Base-by-base conservation (phyloP, 2,329 filamentous ascomycete species). In the Penicillium paneum region DNA sequence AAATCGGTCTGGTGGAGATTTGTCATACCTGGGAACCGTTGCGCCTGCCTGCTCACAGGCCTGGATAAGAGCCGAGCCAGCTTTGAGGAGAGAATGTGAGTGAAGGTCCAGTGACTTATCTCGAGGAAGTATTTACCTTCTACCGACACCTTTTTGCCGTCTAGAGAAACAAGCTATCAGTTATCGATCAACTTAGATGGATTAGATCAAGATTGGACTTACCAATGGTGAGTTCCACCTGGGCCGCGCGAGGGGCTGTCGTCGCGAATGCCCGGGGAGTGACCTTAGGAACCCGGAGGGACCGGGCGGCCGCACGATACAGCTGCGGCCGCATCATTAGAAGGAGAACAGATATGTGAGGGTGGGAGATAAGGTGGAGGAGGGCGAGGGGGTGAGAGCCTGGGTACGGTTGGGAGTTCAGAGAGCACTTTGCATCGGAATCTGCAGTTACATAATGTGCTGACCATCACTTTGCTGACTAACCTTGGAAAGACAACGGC, bases 141-240 rank as follows among this genome's bases (percentile, higher is more conserved):
- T 75, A 99, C 91, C 60, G 91, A 96, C 53, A 99, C 88, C 79
- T 97, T 96, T 82, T 96, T 96, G 73, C 93, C 94, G 85, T 99
- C 93, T 92, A 72, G 41, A 64, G 59, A 59, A 63, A 55, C 24
- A 36, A 21, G 60, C 26, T 35, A 67, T 78, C 66, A 78, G 45
- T 73, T 60, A 52, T 39, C 7, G 49, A 41, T 76, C 79, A 80
- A 70, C 86, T 92, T 75, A 91, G 81, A 81, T 91, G 17, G 12
- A 40, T 8, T 26, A 42, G 19, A 48, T 32, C 12, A 17, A 28
- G 29, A 24, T 50, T 49, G 43, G 52, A 77, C 84, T 71, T 78
- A 95, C 90, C 91, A 81, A 97, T 86, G 71, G 93, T 99, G 76
- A 99, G 85, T 83, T 97, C 91, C 71, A 99, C 92, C 81, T 97